A percentile compares a stretch with the other conserved stretches of the same genome.
Evolutionary conservation across 148 eudicot genomes (phyloP).

Genomic region (Spergularia bocconei): DNA sequence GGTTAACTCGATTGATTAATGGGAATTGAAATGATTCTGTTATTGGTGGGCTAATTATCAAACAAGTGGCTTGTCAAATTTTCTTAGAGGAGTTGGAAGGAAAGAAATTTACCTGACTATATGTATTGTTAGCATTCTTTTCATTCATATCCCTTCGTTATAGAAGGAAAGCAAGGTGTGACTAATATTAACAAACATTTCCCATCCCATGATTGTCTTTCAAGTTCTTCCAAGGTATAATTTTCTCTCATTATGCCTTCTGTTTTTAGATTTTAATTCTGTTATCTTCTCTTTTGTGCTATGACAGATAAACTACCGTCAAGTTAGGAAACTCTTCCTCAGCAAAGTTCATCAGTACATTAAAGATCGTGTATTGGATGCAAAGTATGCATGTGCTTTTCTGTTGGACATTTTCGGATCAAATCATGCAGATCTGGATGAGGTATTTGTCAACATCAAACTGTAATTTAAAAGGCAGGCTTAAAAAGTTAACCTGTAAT

Average conservation of each 20-base stretch:
- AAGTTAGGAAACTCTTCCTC: conserved; percentile 73
- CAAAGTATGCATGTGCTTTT: conserved; percentile 94
- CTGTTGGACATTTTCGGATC: conserved; percentile 54
- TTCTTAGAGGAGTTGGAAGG: background rate
- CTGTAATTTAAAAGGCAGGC: background rate
- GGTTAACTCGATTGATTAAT: background rate
- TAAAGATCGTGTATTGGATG: conserved; percentile 82
- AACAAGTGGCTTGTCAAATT: too few relatives aligned
- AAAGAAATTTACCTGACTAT: background rate
- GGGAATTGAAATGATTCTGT: background rate
- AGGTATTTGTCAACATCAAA: conserved; percentile 44
- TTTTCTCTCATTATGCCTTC: background rate
- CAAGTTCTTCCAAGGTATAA: background rate
- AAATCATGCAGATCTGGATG: conserved; percentile 55
- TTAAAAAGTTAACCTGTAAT: background rate
- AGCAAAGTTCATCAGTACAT: conserved; percentile 87
- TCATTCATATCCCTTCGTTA: background rate
- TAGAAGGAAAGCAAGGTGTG: background rate
- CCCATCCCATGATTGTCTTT: background rate
- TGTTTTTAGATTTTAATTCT: conserved; percentile 4
- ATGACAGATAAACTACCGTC: conserved; percentile 63
- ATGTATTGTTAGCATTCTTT: background rate
- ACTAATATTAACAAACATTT: background rate
- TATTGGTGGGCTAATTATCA: background rate
- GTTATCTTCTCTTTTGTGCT: background rate